Evolutionary conservation across 345 rosid genomes (phyloP).

Genomic region (Firmiana major): DNA sequence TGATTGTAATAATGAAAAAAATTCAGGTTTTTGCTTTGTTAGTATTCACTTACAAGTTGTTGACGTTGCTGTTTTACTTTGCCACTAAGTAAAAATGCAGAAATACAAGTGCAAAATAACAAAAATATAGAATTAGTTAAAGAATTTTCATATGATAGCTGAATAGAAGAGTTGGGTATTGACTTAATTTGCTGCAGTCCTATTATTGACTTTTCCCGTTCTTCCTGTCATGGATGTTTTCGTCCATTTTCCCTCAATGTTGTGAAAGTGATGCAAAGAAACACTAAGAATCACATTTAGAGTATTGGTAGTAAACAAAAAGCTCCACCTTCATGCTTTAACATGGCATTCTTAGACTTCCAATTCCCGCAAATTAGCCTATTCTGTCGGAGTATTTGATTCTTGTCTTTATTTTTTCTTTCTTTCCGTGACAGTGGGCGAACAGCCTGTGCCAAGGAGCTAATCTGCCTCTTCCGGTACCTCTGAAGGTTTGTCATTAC

Average conservation of each 20-base stretch:
- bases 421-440: conserved; percentile 61
- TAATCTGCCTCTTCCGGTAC: conserved; percentile 76
- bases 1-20: background rate
- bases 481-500: conserved; percentile 63
- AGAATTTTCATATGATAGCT: no score
- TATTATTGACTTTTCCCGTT: no score
- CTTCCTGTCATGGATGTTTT: conserved; percentile 80
- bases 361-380: background rate
- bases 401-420: background rate
- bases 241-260: conserved; percentile 45
- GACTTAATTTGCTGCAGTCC: no score
- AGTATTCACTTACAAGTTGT: no score
- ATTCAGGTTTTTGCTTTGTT: no score
- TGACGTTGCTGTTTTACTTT: no score
- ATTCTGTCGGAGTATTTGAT: background rate
- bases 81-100: conserved; percentile 34
- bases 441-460: conserved; percentile 96
- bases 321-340: background rate
- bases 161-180: no score
- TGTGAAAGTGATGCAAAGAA: background rate
- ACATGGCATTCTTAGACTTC: background rate
- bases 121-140: no score
- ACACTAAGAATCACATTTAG: background rate
- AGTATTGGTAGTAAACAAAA: background rate
- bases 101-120: no score